Percentiles rank a stretch among this genome's conserved stretches.
Conservation (phyloP, 1,284 basidiomycete genomes). For the Cystobasidiaceae sp. region DNA sequence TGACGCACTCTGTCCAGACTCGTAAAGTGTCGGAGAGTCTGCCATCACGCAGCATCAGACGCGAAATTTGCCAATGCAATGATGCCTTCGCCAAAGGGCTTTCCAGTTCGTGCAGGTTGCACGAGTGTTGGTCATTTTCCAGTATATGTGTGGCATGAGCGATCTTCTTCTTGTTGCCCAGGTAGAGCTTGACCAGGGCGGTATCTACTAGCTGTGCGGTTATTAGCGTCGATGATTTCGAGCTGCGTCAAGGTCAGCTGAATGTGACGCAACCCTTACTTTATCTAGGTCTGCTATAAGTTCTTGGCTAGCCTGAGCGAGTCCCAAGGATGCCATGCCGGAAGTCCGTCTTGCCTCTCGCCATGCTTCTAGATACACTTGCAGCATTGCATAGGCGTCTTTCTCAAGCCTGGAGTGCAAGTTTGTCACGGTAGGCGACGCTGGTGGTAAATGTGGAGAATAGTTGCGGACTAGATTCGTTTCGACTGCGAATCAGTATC, state of each 20-base stretch:
- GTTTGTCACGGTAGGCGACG: constrained; percentile 62
- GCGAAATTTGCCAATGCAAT: constrained; percentile 61
- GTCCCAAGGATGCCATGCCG: neutral
- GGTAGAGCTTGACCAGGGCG: constrained; percentile 67
- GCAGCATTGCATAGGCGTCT: constrained; percentile 64
- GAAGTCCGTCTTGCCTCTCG: constrained; percentile 43
- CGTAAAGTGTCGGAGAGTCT: constrained; percentile 61
- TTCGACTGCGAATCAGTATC: constrained; percentile 57
- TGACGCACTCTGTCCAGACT: constrained; percentile 63
- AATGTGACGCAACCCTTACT: neutral
- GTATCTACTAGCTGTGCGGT: constrained; percentile 70
- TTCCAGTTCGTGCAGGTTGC: constrained; percentile 62
- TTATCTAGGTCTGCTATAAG: neutral
- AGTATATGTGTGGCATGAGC: constrained; percentile 56
- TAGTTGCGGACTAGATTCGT: constrained; percentile 83
- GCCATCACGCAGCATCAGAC: constrained; percentile 58
- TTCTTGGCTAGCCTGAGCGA: neutral
- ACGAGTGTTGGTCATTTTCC: constrained; percentile 42
- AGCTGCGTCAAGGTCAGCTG: neutral
- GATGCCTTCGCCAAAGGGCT: constrained; percentile 54
- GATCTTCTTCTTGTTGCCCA: constrained; percentile 47
- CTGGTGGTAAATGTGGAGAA: constrained; percentile 70
- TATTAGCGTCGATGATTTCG: neutral
- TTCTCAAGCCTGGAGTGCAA: constrained; percentile 57
- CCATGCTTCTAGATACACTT: constrained; percentile 58